Base-by-base conservation (phyloP, 139 green algal species). In the Asterochloris sp. region DNA sequence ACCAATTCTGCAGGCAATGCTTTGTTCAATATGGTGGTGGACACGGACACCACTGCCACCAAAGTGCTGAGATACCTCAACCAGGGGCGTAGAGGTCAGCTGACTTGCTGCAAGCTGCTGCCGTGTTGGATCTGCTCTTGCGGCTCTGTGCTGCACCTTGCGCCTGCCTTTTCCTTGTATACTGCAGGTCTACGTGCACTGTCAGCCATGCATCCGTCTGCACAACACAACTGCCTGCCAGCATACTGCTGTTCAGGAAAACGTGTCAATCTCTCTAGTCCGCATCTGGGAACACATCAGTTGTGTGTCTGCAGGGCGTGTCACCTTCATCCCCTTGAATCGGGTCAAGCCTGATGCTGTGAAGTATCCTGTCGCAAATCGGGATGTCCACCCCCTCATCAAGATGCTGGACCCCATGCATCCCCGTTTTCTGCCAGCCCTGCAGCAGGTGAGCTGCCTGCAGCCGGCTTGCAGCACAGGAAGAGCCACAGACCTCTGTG, bases 251-350 rank as follows among this genome's bases (percentile, higher is more conserved):
- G 38, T 54, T 6, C 38, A 54, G 38, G 38, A 54, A 54, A 54
- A 54, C 38, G 38, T 54, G 38, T 54, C 38, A 54, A 6, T 54
- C 4, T 54, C 38, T 54, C 38, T 54, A 2, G 38, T 10, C 6
- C 38, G 38, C 38, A 54, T 6, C 38, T 54, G 38, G 38, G 38
- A 54, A 6, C 38, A 6, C 38, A 54, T 54, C 38, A 54, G 38
- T 6, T 54, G 38, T 54, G 38, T 54, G 38, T 6, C 38, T 54
- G 38, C 38, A 26, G 97, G 97, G 0, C 89, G 97, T 16, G 90
- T 97, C 13, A 98, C 95, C 9, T 99, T 99, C 87, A 93, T 99
- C 83, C 97, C 97, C 0, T 91, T 99, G 27, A 96, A 98, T 89
- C 80, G 86, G 27, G 78, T 98, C 23, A 63, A 54, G 15, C 27